Percentiles rank a stretch among this genome's conserved stretches.
phyloP scores from a whole-genome alignment of 148 eudicot genomes.

The Talinum fruticosum region DNA sequence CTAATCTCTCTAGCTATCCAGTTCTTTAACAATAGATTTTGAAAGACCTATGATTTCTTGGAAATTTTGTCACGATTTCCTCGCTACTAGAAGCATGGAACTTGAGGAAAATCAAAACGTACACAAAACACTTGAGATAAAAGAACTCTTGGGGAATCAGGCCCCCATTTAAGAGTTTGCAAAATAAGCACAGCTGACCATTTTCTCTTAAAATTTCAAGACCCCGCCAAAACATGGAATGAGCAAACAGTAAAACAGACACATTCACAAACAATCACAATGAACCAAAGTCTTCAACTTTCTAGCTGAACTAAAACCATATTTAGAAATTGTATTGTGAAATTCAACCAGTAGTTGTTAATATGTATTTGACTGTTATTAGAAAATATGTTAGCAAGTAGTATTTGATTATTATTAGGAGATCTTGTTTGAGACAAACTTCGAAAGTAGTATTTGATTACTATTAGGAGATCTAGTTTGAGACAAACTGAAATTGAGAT shows the following conservation, averaged over 20 bases:
- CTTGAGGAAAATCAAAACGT: not conserved
- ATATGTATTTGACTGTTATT: too few species aligned
- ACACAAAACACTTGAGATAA: not conserved
- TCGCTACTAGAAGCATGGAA: not conserved
- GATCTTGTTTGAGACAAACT: too few species aligned
- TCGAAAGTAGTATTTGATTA: too few species aligned
- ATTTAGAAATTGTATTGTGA: not conserved
- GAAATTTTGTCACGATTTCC: not conserved
- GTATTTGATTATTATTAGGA: too few species aligned
- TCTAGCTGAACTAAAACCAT: not conserved
- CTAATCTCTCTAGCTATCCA: not conserved
- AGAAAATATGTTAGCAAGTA: too few species aligned
- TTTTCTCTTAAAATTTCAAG: not conserved
- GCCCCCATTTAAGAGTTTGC: not conserved
- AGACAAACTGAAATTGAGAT: too few species aligned
- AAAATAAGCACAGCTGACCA: not conserved
- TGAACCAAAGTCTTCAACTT: not conserved
- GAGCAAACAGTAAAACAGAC: not conserved
- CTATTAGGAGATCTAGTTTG: too few species aligned
- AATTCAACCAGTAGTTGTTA: not conserved
- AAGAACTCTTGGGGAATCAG: not conserved
- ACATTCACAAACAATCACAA: not conserved
- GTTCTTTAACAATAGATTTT: not conserved
- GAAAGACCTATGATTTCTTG: not conserved
- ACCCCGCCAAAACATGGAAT: not conserved